Evolutionary conservation across 2,329 filamentous ascomycete genomes (phyloP), one percentile per base, ranked within the genome.

Genomic region (Raffaelea ambrosiae): DNA sequence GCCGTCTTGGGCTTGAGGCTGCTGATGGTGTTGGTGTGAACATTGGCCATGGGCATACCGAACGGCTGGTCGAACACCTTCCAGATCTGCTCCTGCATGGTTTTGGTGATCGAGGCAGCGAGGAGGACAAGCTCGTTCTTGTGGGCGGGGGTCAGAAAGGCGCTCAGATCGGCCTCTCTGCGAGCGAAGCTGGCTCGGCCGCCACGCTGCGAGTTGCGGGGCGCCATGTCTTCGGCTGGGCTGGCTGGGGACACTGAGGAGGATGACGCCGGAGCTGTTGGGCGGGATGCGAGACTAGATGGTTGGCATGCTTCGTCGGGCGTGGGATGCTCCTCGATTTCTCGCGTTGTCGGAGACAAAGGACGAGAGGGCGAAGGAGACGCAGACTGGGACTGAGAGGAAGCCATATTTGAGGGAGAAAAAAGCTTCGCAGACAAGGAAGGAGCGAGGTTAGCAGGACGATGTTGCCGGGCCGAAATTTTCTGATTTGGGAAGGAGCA

Each of bases 61-160:
- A 22, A 61, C 57, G 31, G 59, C 56, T 21, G 63, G 62, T 46
- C 74, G 53, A 82, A 81, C 49, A 70, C 68, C 45, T 69, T 67
- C 52, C 60, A 66, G 49, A 81, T 66, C 38, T 77, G 69, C 45
- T 68, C 69, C 48, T 73, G 68, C 66, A 83, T 77, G 35, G 67
- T 67, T 43, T 81, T 77, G 33, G 72, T 74, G 52, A 80, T 74
- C 41, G 69, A 67, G 22, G 60, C 66, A 49, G 78, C 61, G 13
- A 83, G 66, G 3, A 67, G 64, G n/a, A 66, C 62, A 38, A 83
- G 61, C 49, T 81, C 76, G 29, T 66, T 65, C 54, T 68, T 72
- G 56, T 81, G 75, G 2, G 68, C 63, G 4, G 61, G 41, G 19
- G 63, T 73, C 35, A 81, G 59, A 45, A 76, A 58, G 22, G 66